phyloP scores from a whole-genome alignment of 1,284 basidiomycete genomes.

The Lentinula novae-zelandiae region DNA sequence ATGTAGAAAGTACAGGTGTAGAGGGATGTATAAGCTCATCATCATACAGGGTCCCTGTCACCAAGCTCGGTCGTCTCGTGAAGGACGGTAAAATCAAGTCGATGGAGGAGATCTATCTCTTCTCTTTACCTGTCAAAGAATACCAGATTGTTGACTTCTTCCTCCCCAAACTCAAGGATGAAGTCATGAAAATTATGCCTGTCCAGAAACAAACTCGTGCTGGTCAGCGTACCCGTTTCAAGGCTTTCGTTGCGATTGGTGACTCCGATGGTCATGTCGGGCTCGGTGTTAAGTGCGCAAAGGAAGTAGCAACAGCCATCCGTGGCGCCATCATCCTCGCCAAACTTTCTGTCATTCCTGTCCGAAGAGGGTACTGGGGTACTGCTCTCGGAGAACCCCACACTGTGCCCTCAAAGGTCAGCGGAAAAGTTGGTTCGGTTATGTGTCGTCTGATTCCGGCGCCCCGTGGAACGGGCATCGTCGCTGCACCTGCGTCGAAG shows the following conservation, averaged over 20 bases:
- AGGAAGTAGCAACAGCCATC: constrained; percentile 99
- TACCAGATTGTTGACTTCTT: constrained; percentile 98
- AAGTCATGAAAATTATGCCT: constrained; percentile 99
- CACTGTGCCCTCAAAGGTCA: constrained; percentile 98
- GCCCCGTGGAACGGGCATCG: constrained; percentile 98
- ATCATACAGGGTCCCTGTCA: constrained; percentile 85
- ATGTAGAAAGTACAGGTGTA: constrained; percentile 30
- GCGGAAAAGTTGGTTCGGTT: constrained; percentile 98
- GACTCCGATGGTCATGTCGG: constrained; percentile 99
- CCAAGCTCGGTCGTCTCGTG: constrained; percentile 98
- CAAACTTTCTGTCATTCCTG: constrained; percentile 93
- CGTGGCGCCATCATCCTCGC: constrained; percentile 98
- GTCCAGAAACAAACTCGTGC: constrained; percentile 99
- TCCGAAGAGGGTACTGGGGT: constrained; percentile 99
- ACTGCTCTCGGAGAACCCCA: constrained; percentile 97
- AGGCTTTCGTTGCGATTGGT: constrained; percentile 99
- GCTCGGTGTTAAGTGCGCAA: constrained; percentile 99
- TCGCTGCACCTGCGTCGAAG: constrained; percentile 96
- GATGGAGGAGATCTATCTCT: constrained; percentile 99
- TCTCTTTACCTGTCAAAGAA: constrained; percentile 99
- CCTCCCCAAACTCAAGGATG: constrained; percentile 97
- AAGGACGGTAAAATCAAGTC: constrained; percentile 99
- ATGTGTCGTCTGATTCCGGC: constrained; percentile 99
- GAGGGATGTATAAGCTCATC: neutral
- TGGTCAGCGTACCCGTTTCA: constrained; percentile 99